A percentile compares a stretch with the other conserved stretches of the same genome.
phyloP scores from a whole-genome alignment of 306 rosid genomes.

The Morella rubra region DNA sequence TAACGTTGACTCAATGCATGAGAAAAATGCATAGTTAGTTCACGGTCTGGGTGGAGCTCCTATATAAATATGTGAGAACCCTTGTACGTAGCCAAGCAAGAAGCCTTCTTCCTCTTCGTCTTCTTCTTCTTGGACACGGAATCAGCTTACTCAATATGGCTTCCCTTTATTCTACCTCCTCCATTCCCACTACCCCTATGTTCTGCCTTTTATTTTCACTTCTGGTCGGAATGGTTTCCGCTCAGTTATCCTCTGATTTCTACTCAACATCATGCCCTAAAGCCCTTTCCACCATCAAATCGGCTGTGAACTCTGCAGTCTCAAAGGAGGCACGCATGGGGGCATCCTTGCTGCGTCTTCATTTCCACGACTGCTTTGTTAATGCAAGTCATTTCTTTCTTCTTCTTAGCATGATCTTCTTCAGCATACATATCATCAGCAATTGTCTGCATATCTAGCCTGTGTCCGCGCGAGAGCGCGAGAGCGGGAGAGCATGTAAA shows the following conservation, averaged over 20 bases:
- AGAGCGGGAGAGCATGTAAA: neutral
- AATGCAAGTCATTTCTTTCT: constrained; percentile 48
- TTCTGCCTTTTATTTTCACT: constrained; percentile 20
- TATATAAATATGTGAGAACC: constrained; percentile 20
- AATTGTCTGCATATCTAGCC: neutral
- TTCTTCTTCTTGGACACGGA: neutral
- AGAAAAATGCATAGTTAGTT: neutral
- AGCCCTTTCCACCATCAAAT: constrained; percentile 53
- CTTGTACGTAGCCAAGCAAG: neutral
- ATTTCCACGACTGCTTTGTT: constrained; percentile 86
- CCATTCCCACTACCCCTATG: constrained; percentile 9
- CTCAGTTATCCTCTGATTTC: constrained; percentile 54
- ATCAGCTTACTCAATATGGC: constrained; percentile 18
- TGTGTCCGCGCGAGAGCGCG: neutral
- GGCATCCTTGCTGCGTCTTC: constrained; percentile 80
- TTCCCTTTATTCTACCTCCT: neutral
- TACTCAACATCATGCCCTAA: constrained; percentile 51
- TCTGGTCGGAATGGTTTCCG: constrained; percentile 39
- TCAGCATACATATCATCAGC: neutral
- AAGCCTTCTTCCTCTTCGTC: neutral
- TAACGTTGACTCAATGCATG: neutral
- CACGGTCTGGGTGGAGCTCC: neutral
- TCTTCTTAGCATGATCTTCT: neutral
- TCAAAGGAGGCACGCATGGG: constrained; percentile 72
- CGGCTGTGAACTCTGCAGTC: constrained; percentile 43